Conservation (phyloP, 805 yeast species). For the Kazachstania taianensis region DNA sequence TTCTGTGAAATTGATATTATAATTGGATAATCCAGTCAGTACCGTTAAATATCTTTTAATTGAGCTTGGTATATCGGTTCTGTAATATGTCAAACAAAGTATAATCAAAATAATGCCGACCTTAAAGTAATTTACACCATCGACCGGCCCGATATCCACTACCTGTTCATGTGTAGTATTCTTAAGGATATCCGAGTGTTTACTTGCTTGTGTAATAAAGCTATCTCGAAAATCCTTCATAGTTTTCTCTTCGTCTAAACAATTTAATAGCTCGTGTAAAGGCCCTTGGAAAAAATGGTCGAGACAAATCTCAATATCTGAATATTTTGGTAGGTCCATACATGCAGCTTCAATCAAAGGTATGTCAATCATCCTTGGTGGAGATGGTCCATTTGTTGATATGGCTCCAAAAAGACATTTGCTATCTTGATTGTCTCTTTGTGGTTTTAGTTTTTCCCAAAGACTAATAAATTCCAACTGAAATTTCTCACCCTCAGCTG, state of each 20-base stretch:
- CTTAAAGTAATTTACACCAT: constrained; percentile 16
- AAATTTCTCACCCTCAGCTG: constrained; percentile 12
- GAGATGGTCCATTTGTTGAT: neutral
- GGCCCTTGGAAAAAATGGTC: constrained; percentile 10
- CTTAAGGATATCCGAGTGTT: too few species aligned
- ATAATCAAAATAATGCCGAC: constrained; percentile 20
- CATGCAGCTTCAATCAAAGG: constrained; percentile 1
- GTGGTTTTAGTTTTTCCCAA: constrained; percentile 19
- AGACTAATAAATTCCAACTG: constrained; percentile 14
- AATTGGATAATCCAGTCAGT: constrained; percentile 14
- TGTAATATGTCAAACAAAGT: constrained; percentile 11
- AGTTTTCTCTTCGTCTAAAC: constrained; percentile 14
- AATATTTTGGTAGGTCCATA: constrained; percentile 10
- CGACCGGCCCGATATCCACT: constrained; percentile 3
- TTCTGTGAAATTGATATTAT: constrained; percentile 20
- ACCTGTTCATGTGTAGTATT: constrained; percentile 1
- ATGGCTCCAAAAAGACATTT: too few species aligned
- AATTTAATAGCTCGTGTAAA: constrained; percentile 11
- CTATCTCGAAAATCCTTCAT: constrained; percentile 9
- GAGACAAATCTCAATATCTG: constrained; percentile 8
- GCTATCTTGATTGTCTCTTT: constrained; percentile 6
- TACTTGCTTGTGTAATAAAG: too few species aligned
- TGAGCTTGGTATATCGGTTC: constrained; percentile 11
- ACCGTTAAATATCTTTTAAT: constrained; percentile 13
- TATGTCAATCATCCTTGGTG: too few species aligned